phyloP scores from a whole-genome alignment of 2,329 filamentous ascomycete genomes.

The Stromatinia cepivora region DNA sequence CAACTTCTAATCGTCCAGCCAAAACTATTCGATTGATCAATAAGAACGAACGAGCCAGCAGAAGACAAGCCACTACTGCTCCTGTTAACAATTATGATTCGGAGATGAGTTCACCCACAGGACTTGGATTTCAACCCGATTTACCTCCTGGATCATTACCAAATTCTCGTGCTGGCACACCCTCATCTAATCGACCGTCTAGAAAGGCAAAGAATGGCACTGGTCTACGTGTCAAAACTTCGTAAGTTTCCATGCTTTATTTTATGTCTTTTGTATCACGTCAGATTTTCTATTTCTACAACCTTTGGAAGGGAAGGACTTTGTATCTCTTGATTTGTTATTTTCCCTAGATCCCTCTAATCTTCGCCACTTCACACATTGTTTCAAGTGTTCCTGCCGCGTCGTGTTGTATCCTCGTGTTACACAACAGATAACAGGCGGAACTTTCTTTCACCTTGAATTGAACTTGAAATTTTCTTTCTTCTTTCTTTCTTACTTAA shows the following conservation, averaged over 20 bases:
- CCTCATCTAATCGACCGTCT: slow-evolving; percentile 51
- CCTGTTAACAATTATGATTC: slow-evolving; percentile 49
- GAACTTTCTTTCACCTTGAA: slow-evolving; percentile 19
- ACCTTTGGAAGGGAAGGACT: slow-evolving; percentile 18
- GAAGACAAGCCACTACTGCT: slow-evolving; percentile 24
- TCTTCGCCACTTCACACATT: slow-evolving; percentile 12
- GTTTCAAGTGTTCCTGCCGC: slow-evolving; percentile 15
- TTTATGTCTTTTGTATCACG: slow-evolving; percentile 24
- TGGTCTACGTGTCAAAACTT: slow-evolving; percentile 61
- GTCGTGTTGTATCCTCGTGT: slow-evolving; percentile 26
- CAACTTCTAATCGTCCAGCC: slow-evolving; percentile 21
- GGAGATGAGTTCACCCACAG: slow-evolving; percentile 55
- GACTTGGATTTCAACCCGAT: slow-evolving; percentile 49
- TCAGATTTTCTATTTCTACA: slow-evolving; percentile 19
- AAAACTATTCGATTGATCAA: slow-evolving; percentile 36
- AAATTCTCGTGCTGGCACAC: slow-evolving; percentile 62
- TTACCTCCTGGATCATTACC: slow-evolving; percentile 48
- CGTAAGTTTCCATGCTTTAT: slow-evolving; percentile 53
- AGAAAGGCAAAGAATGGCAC: slow-evolving; percentile 63
- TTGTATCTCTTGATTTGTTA: slow-evolving; percentile 8
- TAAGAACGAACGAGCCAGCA: slow-evolving; percentile 23
- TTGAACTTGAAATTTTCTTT: slow-evolving; percentile 2
- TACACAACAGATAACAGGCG: slow-evolving; percentile 34
- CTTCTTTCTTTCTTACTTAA: slow-evolving; percentile 12
- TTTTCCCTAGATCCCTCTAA: neutral